Conservation (phyloP, 371 early-diverging fungal species). For the Scutellospora calospora region DNA sequence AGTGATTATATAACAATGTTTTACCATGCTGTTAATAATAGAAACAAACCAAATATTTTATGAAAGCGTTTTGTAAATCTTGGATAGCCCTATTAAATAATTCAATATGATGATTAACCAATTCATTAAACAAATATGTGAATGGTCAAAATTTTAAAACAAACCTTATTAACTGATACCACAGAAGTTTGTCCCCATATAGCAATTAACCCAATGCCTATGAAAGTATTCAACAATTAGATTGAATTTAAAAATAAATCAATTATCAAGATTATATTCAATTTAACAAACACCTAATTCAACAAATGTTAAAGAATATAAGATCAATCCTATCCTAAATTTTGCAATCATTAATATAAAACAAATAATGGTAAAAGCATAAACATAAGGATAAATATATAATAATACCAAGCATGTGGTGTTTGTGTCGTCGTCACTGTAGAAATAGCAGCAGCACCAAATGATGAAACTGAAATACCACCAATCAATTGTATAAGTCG, state of each 20-base stretch:
- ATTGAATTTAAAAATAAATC: too few relatives aligned
- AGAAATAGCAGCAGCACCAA: conserved; percentile 28
- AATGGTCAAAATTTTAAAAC: too few relatives aligned
- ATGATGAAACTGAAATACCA: neutral
- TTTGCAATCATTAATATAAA: neutral
- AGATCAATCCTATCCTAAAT: neutral
- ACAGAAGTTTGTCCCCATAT: conserved; percentile 3
- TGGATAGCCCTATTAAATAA: neutral
- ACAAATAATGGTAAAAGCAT: neutral
- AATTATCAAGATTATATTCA: too few relatives aligned
- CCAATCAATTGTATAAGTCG: conserved; percentile 9
- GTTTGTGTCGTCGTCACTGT: neutral
- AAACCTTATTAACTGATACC: conserved; percentile 14
- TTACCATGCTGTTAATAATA: conserved; percentile 10
- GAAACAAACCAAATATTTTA: neutral
- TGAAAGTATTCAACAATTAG: too few relatives aligned
- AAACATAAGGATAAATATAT: neutral
- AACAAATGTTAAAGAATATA: conserved; percentile 15
- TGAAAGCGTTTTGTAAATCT: conserved; percentile 23
- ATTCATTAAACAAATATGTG: too few relatives aligned
- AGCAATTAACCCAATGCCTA: neutral
- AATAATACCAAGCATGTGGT: conserved; percentile 5
- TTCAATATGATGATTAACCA: too few relatives aligned
- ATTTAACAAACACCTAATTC: neutral
- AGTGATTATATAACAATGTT: neutral